Base-by-base conservation (phyloP, 148 eudicot genomes). In the Talinum fruticosum region DNA sequence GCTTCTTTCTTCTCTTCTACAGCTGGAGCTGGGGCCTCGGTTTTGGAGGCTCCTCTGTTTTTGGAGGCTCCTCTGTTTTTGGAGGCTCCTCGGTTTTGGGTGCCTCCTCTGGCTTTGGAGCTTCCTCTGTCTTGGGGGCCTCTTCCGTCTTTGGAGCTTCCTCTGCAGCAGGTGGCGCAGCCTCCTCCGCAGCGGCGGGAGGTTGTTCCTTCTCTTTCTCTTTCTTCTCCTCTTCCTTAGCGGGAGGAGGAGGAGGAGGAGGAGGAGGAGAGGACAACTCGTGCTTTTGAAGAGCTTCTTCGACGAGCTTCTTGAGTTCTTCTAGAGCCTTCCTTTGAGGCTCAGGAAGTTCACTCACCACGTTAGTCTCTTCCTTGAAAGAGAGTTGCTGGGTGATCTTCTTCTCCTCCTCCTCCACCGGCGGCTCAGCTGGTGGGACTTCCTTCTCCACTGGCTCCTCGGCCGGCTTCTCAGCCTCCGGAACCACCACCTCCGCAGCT, bases 361-460 rank as follows among this genome's bases (percentile, higher is more conserved):
- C 91, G 70, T 94, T 94, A 62, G 90, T 89, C 81, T 93, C 98
- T 74, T 93, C 98, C 84, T 93, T 90, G 10, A 92, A 93, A 15
- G 92, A 88, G 23, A 77, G 82, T 21, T 83, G 83, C 54, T 87
- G 87, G 18, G 75, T 34, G 8, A 87, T 79, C 83, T 86, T 89
- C 75, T 82, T 75, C 78, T 83, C 77, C 23, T 77, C 86, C 2
- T 69, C 75, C 19, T 30, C 85, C 14, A 64, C 78, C 34, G 83
- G 75, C 68, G 80, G 85, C 6, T 84, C 76, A 3, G 78, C 85
- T 0, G 65, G 30, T 61, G 64, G 64, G 28, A 15, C 64, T 23
- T n/a, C 66, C 66, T 7, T 49, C 24, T 38, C 86, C 4, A 64
- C 85, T 0, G 66, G 3, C 33, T 26, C 8, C 66, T 62, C 66